A percentile compares a stretch with the other conserved stretches of the same genome.
These are phyloP conservation scores for Hypoxylon crocopeplum DNA, from an alignment of 495 filamentous ascomycete species.

Conservation along the genomic window DNA sequence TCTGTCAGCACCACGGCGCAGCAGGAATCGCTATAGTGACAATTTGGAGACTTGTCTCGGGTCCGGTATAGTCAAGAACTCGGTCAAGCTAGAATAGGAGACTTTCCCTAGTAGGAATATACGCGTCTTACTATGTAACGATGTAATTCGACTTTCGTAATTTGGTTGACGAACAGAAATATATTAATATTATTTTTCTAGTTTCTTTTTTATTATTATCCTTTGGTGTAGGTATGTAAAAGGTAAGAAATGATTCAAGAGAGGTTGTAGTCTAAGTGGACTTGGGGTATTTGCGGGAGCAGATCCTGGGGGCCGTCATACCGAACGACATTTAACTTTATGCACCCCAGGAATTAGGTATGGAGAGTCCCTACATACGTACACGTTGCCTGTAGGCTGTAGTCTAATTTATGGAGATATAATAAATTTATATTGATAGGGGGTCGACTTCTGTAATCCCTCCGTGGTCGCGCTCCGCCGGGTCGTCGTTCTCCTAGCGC, in stretches of 20 bases:
- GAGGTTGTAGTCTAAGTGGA: conserved; percentile 23
- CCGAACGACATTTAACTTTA: conserved; percentile 21
- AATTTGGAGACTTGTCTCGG: conserved; percentile 16
- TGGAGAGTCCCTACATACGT: conserved; percentile 17
- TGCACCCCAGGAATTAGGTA: conserved; percentile 35
- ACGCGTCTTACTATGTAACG: no score
- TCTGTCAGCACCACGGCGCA: conserved; percentile 4
- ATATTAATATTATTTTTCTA: not conserved
- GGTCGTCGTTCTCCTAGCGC: no score
- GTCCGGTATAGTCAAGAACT: conserved; percentile 7
- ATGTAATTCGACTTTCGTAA: no score
- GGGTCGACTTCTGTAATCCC: conserved; percentile 4
- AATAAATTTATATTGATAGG: conserved; percentile 23
- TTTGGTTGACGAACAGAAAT: not conserved
- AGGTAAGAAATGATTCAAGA: not conserved
- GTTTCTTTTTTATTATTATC: not conserved
- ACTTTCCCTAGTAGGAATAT: no score
- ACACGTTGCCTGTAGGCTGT: conserved; percentile 26
- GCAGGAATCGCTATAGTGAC: conserved; percentile 3
- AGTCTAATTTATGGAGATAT: conserved; percentile 37
- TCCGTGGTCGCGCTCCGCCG: conserved; percentile 4
- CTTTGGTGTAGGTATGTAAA: not conserved
- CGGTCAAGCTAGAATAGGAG: conserved; percentile 11
- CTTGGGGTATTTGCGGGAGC: conserved; percentile 16
- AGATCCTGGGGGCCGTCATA: conserved; percentile 27